Percentiles rank a stretch among this genome's conserved stretches.
Evolutionary conservation across 495 filamentous ascomycete genomes (phyloP).

Genomic region (Trypethelium eluteriae): DNA sequence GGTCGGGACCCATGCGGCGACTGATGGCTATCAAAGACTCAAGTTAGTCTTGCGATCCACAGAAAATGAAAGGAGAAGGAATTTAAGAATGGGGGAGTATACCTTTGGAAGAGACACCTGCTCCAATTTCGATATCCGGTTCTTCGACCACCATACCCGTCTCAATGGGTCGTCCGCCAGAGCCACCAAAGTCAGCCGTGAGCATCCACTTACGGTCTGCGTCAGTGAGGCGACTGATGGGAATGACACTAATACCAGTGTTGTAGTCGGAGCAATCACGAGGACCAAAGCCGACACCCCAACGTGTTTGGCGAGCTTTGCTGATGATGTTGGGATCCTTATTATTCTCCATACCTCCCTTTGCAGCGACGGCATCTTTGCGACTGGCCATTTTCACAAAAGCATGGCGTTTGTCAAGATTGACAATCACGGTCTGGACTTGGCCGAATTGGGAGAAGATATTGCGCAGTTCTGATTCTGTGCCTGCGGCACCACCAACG

Average conservation of each 20-base stretch:
- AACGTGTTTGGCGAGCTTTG: conserved; percentile 82
- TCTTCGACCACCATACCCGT: conserved; percentile 86
- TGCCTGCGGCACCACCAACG: conserved; percentile 84
- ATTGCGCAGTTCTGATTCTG: conserved; percentile 69
- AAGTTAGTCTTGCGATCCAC: background rate
- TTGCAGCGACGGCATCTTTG: conserved; percentile 71
- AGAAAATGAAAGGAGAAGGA: conserved; percentile 11
- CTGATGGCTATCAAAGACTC: conserved; percentile 56
- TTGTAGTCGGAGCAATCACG: conserved; percentile 96
- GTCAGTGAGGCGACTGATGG: conserved; percentile 83
- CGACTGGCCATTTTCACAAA: conserved; percentile 98
- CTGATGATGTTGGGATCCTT: conserved; percentile 64
- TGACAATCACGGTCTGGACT: conserved; percentile 96
- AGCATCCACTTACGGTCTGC: conserved; percentile 97
- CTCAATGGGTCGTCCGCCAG: conserved; percentile 73
- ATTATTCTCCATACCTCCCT: conserved; percentile 82
- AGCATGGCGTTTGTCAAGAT: conserved; percentile 92
- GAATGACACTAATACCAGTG: conserved; percentile 86
- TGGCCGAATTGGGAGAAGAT: conserved; percentile 72
- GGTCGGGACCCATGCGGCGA: conserved; percentile 71
- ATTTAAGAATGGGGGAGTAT: conserved; percentile 14
- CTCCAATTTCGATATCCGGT: conserved; percentile 96
- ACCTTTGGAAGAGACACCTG: conserved; percentile 90
- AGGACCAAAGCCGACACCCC: conserved; percentile 96
- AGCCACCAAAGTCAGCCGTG: conserved; percentile 86